These are phyloP conservation scores for Elaeis guineensis DNA, from an alignment of 176 grass and related monocot species.

Conservation along the genomic window DNA sequence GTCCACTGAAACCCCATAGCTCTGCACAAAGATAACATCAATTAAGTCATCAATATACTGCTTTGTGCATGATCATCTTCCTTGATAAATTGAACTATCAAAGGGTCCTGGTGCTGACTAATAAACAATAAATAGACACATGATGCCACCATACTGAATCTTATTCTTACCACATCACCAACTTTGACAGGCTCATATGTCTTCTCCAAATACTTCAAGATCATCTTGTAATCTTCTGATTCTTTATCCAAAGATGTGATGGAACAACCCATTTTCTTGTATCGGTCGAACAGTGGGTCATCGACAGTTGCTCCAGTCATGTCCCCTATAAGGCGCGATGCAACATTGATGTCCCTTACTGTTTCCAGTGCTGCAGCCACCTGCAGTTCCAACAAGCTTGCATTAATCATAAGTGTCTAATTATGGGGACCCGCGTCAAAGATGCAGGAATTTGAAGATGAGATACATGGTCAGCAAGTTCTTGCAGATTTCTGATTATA, in stretches of 20 bases:
- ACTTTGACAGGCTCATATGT: conserved; percentile 68
- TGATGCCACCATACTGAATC: not conserved
- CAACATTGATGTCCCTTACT: conserved; percentile 57
- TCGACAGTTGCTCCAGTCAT: conserved; percentile 29
- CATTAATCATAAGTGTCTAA: not conserved
- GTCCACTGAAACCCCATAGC: conserved; percentile 47
- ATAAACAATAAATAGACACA: too few species aligned
- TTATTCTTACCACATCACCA: conserved; percentile 43
- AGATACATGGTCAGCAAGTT: conserved; percentile 56
- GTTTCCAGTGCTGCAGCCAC: conserved; percentile 61
- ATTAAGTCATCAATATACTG: too few species aligned
- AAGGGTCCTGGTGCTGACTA: too few species aligned
- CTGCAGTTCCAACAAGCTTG: conserved; percentile 22
- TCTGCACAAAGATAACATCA: conserved; percentile 12
- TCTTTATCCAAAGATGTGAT: conserved; percentile 43
- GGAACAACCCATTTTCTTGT: conserved; percentile 46
- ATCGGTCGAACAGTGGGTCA: conserved; percentile 55
- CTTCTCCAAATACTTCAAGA: conserved; percentile 57
- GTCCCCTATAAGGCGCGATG: conserved; percentile 58
- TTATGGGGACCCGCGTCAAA: too few species aligned
- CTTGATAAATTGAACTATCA: too few species aligned
- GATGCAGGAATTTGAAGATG: not conserved
- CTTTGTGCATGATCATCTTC: too few species aligned
- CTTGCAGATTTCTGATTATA: conserved; percentile 30
- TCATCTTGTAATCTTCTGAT: conserved; percentile 75